Base-by-base conservation (phyloP, 768 basidiomycete genomes). In the Leucosporidium creatinivorum region DNA sequence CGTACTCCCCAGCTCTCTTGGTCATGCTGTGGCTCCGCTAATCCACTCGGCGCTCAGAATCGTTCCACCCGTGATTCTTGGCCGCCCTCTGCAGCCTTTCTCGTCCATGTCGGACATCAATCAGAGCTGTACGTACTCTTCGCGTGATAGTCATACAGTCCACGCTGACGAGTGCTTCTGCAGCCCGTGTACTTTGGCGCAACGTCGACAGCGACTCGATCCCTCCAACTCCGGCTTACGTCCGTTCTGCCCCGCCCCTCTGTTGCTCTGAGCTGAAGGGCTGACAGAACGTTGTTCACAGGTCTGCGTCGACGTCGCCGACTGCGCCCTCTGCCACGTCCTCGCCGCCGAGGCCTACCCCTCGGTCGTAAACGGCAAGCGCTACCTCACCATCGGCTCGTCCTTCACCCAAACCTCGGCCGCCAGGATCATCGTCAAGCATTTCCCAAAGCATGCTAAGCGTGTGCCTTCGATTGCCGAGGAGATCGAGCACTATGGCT, bases 61-160 rank as follows among this genome's bases (percentile, higher is more conserved):
- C 28, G 31, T 56, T 18, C 55, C 55, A 1, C 55, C 55, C 6
- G 55, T 56, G 1, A 56, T 56, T 12, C 28, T 56, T 8, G 55
- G 55, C 15, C 31, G 31, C 17, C 30, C 55, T 19, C 30, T 31
- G 18, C 55, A 56, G 55, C 18, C 55, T 31, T 56, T 56, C 30
- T 31, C 25, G 6, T 56, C 55, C 55, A 56, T 56, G 55, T 28
- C 28, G 18, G 55, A 56, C 30, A 56, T 56, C 55, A 56, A 56
- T 31, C 55, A 56, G 26, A 31, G 30, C 30, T 5, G 39, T 44
- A 13, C 8, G 39, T 44, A 44, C 15, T 17, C 13, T 44, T 44
- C 15, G 6, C 33, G 5, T 12, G 12, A 36, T 12, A 36, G 33
- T 36, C 12, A n/a, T 36, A 36, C 5, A 36, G 33, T 12, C 12